phyloP scores from a whole-genome alignment of 768 basidiomycete genomes.

The Trametes elegans region DNA sequence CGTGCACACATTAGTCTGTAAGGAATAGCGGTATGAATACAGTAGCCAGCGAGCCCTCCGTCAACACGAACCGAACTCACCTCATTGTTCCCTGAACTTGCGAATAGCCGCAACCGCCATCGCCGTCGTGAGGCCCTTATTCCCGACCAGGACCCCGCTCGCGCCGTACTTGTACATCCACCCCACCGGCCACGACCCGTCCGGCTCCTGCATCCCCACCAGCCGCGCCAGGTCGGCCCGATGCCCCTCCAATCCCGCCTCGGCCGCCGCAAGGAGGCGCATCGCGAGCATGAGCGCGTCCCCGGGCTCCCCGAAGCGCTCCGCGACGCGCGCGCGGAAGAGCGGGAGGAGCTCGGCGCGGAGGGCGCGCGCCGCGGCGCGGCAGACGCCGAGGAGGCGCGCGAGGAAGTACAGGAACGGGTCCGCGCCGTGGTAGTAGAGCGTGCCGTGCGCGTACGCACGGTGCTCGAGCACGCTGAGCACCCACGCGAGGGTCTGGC shows the following conservation, averaged over 20 bases:
- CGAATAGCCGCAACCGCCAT: conserved; percentile 46
- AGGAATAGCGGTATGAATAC: too few species aligned
- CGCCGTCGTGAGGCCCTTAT: conserved; percentile 51
- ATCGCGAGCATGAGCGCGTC: conserved; percentile 50
- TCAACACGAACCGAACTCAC: background rate
- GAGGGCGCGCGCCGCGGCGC: background rate
- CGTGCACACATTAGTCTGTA: too few species aligned
- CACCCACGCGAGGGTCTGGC: conserved; percentile 42
- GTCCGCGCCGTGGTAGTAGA: conserved; percentile 47
- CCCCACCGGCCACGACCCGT: conserved; percentile 51
- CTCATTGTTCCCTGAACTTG: background rate
- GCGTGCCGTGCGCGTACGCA: conserved; percentile 47
- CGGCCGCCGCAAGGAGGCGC: conserved; percentile 43
- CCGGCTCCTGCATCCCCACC: conserved; percentile 44
- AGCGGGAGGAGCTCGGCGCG: conserved; percentile 33
- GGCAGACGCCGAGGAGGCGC: conserved; percentile 37
- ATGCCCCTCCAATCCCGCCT: conserved; percentile 39
- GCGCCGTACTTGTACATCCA: conserved; percentile 54
- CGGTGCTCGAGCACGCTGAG: conserved; percentile 43
- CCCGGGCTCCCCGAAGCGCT: conserved; percentile 45
- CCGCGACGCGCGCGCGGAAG: conserved; percentile 40
- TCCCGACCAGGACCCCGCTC: conserved; percentile 44
- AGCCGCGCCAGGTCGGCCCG: conserved; percentile 42
- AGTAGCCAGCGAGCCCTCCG: too few species aligned
- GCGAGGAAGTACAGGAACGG: conserved; percentile 46